Evolutionary conservation across 1,284 basidiomycete genomes (phyloP).

Genomic region (Apiotrichum siamense): DNA sequence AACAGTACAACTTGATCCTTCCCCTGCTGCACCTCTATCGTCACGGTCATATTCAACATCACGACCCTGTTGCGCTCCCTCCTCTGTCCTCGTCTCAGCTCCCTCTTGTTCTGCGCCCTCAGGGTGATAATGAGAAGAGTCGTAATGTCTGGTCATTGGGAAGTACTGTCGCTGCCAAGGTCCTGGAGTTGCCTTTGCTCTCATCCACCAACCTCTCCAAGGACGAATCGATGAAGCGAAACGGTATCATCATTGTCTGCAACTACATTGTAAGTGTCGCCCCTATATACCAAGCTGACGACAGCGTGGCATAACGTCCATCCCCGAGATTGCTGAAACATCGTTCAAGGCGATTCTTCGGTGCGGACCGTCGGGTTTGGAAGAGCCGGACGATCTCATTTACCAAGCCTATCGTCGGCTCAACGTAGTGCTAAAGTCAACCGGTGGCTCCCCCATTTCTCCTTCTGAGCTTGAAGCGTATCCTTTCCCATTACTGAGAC

Average conservation of each 20-base stretch:
- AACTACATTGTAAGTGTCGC: constrained; percentile 37
- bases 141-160: constrained; percentile 38
- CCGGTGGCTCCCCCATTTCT: constrained; percentile 6
- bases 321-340: constrained; percentile 16
- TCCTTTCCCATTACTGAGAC: constrained; percentile 16
- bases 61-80: constrained; percentile 37
- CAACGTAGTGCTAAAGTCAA: constrained; percentile 22
- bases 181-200: constrained; percentile 21
- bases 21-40: constrained; percentile 37
- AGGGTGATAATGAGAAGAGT: constrained; percentile 35
- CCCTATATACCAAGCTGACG: not conserved
- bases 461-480: constrained; percentile 6
- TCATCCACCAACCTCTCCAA: constrained; percentile 1
- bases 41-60: constrained; percentile 39
- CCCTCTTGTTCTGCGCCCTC: constrained; percentile 24
- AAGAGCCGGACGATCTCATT: constrained; percentile 34
- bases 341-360: constrained; percentile 30
- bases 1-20: constrained; percentile 35
- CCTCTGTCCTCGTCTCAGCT: constrained; percentile 31
- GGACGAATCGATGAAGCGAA: constrained; percentile 7
- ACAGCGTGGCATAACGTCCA: constrained; percentile 30
- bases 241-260: constrained; percentile 22
- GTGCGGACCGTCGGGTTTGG: constrained; percentile 23
- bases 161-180: constrained; percentile 20
- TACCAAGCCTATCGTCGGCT: constrained; percentile 33